phyloP scores from a whole-genome alignment of 192 early-diverging fungal genomes.

The Coemansia sp. region DNA sequence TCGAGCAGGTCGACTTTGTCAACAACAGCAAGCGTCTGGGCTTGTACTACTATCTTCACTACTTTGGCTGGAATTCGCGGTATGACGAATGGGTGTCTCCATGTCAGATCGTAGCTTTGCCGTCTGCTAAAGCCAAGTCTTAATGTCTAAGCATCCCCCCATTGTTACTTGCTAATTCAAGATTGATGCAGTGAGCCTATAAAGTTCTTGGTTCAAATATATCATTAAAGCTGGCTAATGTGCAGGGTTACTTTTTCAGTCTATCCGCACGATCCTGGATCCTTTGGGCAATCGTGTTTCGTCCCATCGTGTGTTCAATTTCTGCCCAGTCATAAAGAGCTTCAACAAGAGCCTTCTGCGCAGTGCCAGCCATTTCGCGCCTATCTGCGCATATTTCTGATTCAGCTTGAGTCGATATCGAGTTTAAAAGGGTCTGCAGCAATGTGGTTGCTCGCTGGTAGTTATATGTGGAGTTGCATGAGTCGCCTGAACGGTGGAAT shows the following conservation, averaged over 20 bases:
- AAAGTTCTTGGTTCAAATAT: too few species aligned
- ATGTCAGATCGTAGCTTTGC: constrained; percentile 20
- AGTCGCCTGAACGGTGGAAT: constrained; percentile 16
- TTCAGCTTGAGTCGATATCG: too few species aligned
- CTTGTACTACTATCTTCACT: constrained; percentile 46
- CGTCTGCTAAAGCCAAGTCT: too few species aligned
- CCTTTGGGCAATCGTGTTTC: constrained; percentile 18
- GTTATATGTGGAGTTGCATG: constrained; percentile 7
- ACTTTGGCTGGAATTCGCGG: constrained; percentile 32
- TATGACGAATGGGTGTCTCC: constrained; percentile 51
- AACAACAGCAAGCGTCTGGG: constrained; percentile 18
- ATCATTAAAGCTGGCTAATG: too few species aligned
- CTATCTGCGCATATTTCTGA: neutral
- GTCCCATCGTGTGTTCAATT: constrained; percentile 26
- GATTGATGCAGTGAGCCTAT: too few species aligned
- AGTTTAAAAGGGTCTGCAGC: constrained; percentile 8
- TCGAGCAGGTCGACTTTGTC: constrained; percentile 25
- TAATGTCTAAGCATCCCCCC: too few species aligned
- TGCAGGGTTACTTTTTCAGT: too few species aligned
- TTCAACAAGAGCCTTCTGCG: neutral
- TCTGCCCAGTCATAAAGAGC: constrained; percentile 23
- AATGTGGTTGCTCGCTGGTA: constrained; percentile 24
- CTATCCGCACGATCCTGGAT: constrained; percentile 5
- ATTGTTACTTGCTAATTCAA: too few species aligned
- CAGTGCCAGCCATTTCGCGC: neutral